Percentiles rank a stretch among this genome's conserved stretches.
phyloP scores from a whole-genome alignment of 495 filamentous ascomycete species.

The Neurospora intermedia region DNA sequence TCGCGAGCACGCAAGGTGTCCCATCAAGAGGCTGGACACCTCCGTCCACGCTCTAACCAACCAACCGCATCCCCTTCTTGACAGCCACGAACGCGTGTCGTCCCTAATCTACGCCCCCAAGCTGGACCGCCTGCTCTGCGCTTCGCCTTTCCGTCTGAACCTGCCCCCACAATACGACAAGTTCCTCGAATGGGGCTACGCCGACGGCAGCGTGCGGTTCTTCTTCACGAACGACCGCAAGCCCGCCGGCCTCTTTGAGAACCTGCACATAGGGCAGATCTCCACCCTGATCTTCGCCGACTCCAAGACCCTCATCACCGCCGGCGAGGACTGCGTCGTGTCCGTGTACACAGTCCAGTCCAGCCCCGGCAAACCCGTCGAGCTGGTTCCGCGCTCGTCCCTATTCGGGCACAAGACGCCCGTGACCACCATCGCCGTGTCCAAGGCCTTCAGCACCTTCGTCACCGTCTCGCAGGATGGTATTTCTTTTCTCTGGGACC shows the following conservation, averaged over 20 bases:
- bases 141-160: constrained; percentile 72
- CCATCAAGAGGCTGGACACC: constrained; percentile 61
- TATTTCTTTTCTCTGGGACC: constrained; percentile 80
- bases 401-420: constrained; percentile 84
- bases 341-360: constrained; percentile 64
- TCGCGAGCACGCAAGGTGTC: constrained; percentile 55
- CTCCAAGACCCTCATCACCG: constrained; percentile 79
- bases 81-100: constrained; percentile 69
- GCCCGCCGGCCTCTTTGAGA: constrained; percentile 76
- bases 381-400: constrained; percentile 66
- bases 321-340: constrained; percentile 82
- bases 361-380: constrained; percentile 50
- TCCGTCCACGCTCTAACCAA: constrained; percentile 66
- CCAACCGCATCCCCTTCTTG: constrained; percentile 71
- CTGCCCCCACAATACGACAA: constrained; percentile 81
- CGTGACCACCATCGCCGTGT: constrained; percentile 70
- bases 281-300: constrained; percentile 76
- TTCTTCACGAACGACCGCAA: constrained; percentile 53
- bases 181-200: constrained; percentile 93
- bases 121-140: constrained; percentile 72
- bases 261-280: constrained; percentile 80
- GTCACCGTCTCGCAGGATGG: constrained; percentile 74
- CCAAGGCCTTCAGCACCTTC: constrained; percentile 75
- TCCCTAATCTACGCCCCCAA: constrained; percentile 69
- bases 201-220: constrained; percentile 86